Evolutionary conservation across 306 rosid species (phyloP).

Genomic region (Morella rubra): DNA sequence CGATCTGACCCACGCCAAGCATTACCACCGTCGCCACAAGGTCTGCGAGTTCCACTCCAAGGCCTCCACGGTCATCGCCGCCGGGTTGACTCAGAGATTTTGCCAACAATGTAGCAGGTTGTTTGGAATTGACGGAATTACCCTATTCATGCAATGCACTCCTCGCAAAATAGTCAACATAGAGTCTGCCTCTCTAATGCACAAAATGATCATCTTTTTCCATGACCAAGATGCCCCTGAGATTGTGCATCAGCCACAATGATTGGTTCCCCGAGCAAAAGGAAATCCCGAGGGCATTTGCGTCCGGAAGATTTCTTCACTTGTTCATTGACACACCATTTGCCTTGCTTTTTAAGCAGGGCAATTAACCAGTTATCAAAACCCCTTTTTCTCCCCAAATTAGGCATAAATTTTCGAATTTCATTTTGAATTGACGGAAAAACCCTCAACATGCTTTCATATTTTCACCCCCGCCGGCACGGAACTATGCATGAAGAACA

Average conservation of each 20-base stretch:
- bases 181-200: background rate
- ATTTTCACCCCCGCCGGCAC: background rate
- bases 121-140: background rate
- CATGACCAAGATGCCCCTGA: constrained; percentile 30
- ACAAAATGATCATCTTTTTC: background rate
- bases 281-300: constrained; percentile 43
- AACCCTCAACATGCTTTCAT: background rate
- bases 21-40: constrained; percentile 97
- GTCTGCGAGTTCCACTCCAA: constrained; percentile 98
- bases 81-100: constrained; percentile 98
- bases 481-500: background rate
- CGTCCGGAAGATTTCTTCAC: constrained; percentile 32
- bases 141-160: background rate
- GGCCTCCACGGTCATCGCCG: constrained; percentile 84
- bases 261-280: constrained; percentile 29
- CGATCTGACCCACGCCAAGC: constrained; percentile 87
- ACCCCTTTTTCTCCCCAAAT: too few relatives aligned
- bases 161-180: background rate
- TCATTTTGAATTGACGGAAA: constrained; percentile 12
- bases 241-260: too few relatives aligned
- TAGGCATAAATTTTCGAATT: background rate
- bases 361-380: constrained; percentile 9
- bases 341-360: constrained; percentile 7
- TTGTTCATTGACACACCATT: background rate
- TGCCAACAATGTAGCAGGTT: constrained; percentile 99